Conservation (phyloP, 2,329 filamentous ascomycete species). For the Colletotrichum tropicicola region DNA sequence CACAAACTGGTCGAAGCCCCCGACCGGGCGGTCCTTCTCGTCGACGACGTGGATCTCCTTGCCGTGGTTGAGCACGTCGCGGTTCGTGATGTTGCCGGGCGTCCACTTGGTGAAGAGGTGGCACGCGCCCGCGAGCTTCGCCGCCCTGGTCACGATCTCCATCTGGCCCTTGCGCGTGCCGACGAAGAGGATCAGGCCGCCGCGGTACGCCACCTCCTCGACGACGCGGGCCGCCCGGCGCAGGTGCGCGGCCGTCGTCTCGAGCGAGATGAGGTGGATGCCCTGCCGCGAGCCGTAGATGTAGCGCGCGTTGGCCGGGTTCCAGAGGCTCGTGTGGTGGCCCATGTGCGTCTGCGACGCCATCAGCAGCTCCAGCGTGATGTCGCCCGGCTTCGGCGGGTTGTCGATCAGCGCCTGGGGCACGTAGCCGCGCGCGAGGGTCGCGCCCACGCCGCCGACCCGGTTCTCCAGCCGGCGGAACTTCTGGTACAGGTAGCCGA, state of each 20-base stretch:
- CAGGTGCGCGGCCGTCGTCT: constrained; percentile 87
- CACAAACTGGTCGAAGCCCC: constrained; percentile 73
- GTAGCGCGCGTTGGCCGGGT: constrained; percentile 91
- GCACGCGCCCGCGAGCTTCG: constrained; percentile 79
- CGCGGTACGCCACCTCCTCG: constrained; percentile 82
- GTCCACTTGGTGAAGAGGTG: constrained; percentile 95
- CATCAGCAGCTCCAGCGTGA: constrained; percentile 91
- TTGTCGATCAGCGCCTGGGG: constrained; percentile 73
- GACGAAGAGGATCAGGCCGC: constrained; percentile 89
- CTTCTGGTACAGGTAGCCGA: background rate
- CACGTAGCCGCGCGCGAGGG: constrained; percentile 65
- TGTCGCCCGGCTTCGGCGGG: constrained; percentile 80
- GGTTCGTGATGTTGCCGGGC: constrained; percentile 91
- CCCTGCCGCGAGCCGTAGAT: constrained; percentile 91
- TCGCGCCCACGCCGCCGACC: constrained; percentile 51
- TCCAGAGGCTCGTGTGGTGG: constrained; percentile 91
- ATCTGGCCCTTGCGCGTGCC: constrained; percentile 87
- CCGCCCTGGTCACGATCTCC: constrained; percentile 81
- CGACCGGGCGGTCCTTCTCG: constrained; percentile 69
- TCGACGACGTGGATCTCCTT: constrained; percentile 81
- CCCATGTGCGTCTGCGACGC: constrained; percentile 89
- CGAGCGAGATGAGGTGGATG: constrained; percentile 92
- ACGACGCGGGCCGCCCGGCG: constrained; percentile 94
- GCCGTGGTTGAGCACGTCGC: constrained; percentile 82
- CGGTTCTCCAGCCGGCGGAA: background rate